Evolutionary conservation across 495 filamentous ascomycete species (phyloP), one percentile per base, ranked within the genome.

Genomic region (Aspergillus steynii): DNA sequence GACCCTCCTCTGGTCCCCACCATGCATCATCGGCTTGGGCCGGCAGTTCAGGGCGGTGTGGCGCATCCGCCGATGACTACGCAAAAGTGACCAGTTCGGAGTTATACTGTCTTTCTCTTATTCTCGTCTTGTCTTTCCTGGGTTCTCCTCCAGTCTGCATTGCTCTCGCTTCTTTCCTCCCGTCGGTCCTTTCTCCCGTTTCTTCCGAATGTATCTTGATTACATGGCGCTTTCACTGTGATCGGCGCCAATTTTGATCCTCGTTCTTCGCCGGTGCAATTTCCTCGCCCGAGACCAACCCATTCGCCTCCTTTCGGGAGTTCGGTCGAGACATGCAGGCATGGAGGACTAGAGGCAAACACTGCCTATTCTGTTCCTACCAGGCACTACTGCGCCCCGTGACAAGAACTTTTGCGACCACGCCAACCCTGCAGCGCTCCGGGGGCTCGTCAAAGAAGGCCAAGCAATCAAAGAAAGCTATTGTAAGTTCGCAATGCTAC

Each of bases 271-370:
- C 27, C 31, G 31, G 31, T 34, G 31, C 31, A 34, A 34, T 34
- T 34, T 34, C 31, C 31, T 34, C 5, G 31, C 31, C 31, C 9
- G 6, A 5, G 31, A 34, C 31, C 9, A 5, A 34, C 6, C 5
- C 9, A 34, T 34, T 34, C 31, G 31, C 5, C 31, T 34, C 31
- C 31, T 9, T 28, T 25, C n/a, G 1, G 2, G 9, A 6, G 25
- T 4, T 8, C 29, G 4, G 26, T 37, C n/a, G 37, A 59, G 56
- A 31, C 63, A 80, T 78, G 77, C 75, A 71, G 71, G 54, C 62
- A 78, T 78, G 78, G 75, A 64, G 65, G 29, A 65, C 60, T 62
- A 62, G 62, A 68, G 66, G 68, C 71, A 74, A 71, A 50, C 67
- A 60, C 29, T 75, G 74, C 68, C 68, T 81, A 29, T 65, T 72